Evolutionary conservation across 2,329 filamentous ascomycete genomes (phyloP).

Genomic region (Fusarium penzigii): DNA sequence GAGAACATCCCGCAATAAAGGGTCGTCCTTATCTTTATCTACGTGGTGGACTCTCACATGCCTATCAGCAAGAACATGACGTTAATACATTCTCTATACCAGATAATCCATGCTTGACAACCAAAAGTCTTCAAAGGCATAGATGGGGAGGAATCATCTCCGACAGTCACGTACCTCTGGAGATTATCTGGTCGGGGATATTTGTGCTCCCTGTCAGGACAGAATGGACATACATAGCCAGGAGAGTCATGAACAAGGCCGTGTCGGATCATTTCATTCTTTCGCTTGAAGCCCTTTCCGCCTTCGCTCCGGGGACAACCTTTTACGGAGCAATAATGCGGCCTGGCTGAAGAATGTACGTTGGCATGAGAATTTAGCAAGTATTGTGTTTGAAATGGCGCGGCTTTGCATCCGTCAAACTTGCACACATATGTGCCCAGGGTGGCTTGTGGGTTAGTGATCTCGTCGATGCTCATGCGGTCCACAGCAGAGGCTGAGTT

Average conservation of each 20-base stretch:
- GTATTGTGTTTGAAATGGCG: conserved; percentile 75
- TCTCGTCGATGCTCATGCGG: conserved; percentile 59
- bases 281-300: conserved; percentile 70
- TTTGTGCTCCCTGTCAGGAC: conserved; percentile 87
- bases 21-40: conserved; percentile 88
- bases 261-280: conserved; percentile 73
- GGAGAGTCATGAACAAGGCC: conserved; percentile 92
- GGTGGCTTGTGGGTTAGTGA: conserved; percentile 53
- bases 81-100: too few relatives aligned
- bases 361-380: conserved; percentile 79
- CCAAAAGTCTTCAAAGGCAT: too few relatives aligned
- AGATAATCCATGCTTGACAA: too few relatives aligned
- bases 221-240: conserved; percentile 95
- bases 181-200: conserved; percentile 96
- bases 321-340: conserved; percentile 65
- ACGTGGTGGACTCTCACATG: conserved; percentile 91
- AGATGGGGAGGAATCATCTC: too few relatives aligned
- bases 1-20: conserved; percentile 77
- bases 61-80: conserved; percentile 1
- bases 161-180: conserved; percentile 64
- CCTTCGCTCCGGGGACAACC: conserved; percentile 64
- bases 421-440: conserved; percentile 59
- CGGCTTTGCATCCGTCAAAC: conserved; percentile 64
- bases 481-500: conserved; percentile 45
- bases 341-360: conserved; percentile 65